These are phyloP conservation scores for Auricularia cornea DNA, from an alignment of 768 basidiomycete species.

Conservation along the genomic window DNA sequence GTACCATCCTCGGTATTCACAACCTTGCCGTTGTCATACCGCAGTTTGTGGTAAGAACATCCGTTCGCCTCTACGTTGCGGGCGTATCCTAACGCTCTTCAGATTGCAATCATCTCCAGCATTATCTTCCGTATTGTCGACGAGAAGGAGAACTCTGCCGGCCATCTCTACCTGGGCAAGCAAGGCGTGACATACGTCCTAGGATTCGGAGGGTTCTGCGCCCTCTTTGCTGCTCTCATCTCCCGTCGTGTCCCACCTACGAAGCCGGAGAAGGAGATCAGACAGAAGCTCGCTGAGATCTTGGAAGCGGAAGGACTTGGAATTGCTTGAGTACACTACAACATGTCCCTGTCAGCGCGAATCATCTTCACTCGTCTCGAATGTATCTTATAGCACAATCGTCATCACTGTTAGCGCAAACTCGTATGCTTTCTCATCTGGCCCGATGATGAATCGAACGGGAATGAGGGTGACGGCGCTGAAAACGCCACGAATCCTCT, in stretches of 20 bases:
- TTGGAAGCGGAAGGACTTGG: conserved; percentile 48
- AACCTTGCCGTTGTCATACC: conserved; percentile 94
- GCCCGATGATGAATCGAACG: conserved; percentile 41
- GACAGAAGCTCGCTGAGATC: conserved; percentile 72
- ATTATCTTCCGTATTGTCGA: conserved; percentile 80
- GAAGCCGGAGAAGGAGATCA: conserved; percentile 85
- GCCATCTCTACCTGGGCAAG: conserved; percentile 54
- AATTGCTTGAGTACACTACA: neutral
- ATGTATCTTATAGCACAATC: neutral
- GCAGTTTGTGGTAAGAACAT: conserved; percentile 63
- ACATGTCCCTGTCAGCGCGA: neutral
- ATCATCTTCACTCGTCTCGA: neutral
- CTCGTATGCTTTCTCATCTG: conserved; percentile 41
- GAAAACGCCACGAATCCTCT: neutral
- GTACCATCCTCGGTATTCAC: conserved; percentile 90
- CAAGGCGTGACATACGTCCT: conserved; percentile 92
- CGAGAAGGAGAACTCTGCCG: conserved; percentile 34
- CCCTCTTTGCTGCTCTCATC: conserved; percentile 69
- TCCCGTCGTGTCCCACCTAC: conserved; percentile 82
- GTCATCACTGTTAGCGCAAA: conserved; percentile 42
- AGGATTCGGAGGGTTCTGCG: conserved; percentile 83
- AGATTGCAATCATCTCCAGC: conserved; percentile 84
- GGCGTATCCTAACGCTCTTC: neutral
- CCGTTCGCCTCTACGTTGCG: conserved; percentile 8
- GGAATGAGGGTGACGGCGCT: conserved; percentile 38